Percentiles rank a stretch among this genome's conserved stretches.
These are phyloP conservation scores for Pseudozyma thailandica DNA, from an alignment of 1,284 basidiomycete genomes.

Conservation along the genomic window DNA sequence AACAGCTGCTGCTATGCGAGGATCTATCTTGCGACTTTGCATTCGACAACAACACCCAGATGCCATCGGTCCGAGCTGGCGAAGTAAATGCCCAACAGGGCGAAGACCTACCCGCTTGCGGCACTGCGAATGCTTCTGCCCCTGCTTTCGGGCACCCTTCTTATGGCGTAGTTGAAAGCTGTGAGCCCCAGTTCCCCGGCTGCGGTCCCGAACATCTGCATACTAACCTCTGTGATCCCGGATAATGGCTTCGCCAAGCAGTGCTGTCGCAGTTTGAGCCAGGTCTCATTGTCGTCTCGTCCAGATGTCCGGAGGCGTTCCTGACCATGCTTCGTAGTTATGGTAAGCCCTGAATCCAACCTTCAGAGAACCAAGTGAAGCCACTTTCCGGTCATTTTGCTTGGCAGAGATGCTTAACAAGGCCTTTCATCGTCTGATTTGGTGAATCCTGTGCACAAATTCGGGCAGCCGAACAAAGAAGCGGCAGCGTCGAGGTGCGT, in stretches of 20 bases:
- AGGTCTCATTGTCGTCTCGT: slow-evolving; percentile 25
- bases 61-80: not conserved
- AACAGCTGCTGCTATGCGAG: slow-evolving; percentile 43
- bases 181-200: slow-evolving; percentile 10
- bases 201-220: not conserved
- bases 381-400: not conserved
- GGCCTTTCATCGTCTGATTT: not conserved
- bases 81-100: not conserved
- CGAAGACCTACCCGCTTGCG: not conserved
- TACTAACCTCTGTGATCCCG: not conserved
- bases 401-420: not conserved
- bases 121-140: not conserved
- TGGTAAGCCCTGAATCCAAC: slow-evolving; percentile 8
- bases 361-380: not conserved
- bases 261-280: slow-evolving; percentile 41
- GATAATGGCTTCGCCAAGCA: not conserved
- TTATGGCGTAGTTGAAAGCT: slow-evolving; percentile 19
- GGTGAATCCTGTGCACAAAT: not conserved
- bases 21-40: slow-evolving; percentile 33
- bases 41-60: slow-evolving; percentile 4
- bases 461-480: slow-evolving; percentile 19
- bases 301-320: slow-evolving; percentile 23
- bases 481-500: slow-evolving; percentile 10
- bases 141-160: slow-evolving; percentile 8
- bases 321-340: slow-evolving; percentile 13